phyloP scores from a whole-genome alignment of 352 stramenopile genomes.

The Globisporangium nodosum region DNA sequence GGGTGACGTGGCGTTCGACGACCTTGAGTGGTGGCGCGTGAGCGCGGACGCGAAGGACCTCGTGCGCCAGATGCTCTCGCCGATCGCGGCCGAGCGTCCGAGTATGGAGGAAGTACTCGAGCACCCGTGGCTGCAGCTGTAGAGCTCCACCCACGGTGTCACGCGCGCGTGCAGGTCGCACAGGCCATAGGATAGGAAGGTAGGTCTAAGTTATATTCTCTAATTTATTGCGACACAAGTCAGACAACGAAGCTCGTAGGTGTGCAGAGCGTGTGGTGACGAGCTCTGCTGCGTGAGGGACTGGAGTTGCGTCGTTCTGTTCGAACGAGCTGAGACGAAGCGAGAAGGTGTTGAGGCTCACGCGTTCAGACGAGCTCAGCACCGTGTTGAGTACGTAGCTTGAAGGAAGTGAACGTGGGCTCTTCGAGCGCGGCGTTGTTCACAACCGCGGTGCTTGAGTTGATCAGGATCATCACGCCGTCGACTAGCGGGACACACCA shows the following conservation, averaged over 20 bases:
- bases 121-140: constrained; percentile 47
- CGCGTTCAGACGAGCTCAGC: constrained; percentile 3
- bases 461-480: constrained; percentile 5
- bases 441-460: constrained; percentile 1
- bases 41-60: constrained; percentile 51
- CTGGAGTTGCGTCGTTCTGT: background rate
- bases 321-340: background rate
- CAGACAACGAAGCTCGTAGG: no score
- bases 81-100: constrained; percentile 28
- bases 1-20: constrained; percentile 51
- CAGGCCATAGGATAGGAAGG: background rate
- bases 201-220: background rate
- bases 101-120: constrained; percentile 68
- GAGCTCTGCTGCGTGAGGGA: no score
- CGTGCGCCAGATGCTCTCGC: constrained; percentile 51
- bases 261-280: no score
- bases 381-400: constrained; percentile 2
- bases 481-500: constrained; percentile 8
- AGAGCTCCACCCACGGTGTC: background rate
- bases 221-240: background rate
- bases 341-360: background rate
- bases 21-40: constrained; percentile 45
- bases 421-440: constrained; percentile 3
- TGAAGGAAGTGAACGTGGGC: constrained; percentile 10
- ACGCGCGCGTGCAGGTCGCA: background rate